A percentile compares a stretch with the other conserved stretches of the same genome.
These are phyloP conservation scores for Rhizopus arrhizus DNA, from an alignment of 371 early-diverging fungal species.

Conservation along the genomic window DNA sequence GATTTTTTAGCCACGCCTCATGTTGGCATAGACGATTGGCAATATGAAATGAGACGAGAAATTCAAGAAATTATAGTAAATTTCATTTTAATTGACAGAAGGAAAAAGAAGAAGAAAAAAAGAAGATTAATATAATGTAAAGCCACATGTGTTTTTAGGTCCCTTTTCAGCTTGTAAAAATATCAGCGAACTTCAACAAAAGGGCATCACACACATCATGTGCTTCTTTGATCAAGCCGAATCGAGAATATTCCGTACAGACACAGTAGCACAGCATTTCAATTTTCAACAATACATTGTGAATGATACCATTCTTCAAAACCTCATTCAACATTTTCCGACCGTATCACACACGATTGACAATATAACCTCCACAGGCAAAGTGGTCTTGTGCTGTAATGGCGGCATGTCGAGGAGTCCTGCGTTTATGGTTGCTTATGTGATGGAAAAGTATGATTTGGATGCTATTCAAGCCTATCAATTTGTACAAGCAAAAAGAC, in stretches of 20 bases:
- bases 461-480: slow-evolving; percentile 74
- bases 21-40: slow-evolving; percentile 59
- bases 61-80: slow-evolving; percentile 78
- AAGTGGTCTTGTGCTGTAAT: slow-evolving; percentile 82
- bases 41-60: slow-evolving; percentile 80
- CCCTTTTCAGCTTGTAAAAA: slow-evolving; percentile 76
- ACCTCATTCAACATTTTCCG: slow-evolving; percentile 79
- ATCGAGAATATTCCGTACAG: slow-evolving; percentile 42
- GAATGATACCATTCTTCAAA: slow-evolving; percentile 65
- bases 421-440: slow-evolving; percentile 85
- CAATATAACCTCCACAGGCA: slow-evolving; percentile 48
- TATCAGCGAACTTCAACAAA: slow-evolving; percentile 45
- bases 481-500: slow-evolving; percentile 80
- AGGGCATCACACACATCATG: slow-evolving; percentile 76
- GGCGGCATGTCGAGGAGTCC: slow-evolving; percentile 86
- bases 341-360: slow-evolving; percentile 61
- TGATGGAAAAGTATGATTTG: slow-evolving; percentile 74
- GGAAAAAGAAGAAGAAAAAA: background rate
- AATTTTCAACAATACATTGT: slow-evolving; percentile 55
- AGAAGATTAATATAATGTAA: background rate
- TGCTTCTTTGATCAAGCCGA: slow-evolving; percentile 72
- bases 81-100: background rate
- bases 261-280: slow-evolving; percentile 27
- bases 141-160: slow-evolving; percentile 77
- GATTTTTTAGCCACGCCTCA: slow-evolving; percentile 18